Percentiles rank a stretch among this genome's conserved stretches.
phyloP scores from a whole-genome alignment of 1,284 basidiomycete species.

The Sanguinoderma infundibulare region DNA sequence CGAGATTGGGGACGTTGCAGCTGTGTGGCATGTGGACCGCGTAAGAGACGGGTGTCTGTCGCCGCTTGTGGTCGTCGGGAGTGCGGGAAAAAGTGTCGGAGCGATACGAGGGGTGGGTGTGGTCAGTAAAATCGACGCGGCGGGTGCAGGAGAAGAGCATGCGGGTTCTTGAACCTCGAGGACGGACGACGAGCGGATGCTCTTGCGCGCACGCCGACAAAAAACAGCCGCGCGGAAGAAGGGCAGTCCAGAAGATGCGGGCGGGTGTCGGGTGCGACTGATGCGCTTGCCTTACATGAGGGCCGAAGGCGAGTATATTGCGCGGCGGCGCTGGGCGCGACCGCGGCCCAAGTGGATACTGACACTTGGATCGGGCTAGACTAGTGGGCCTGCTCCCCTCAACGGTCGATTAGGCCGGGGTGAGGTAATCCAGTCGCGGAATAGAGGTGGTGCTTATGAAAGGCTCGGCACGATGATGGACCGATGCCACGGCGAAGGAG shows the following conservation, averaged over 20 bases:
- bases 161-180: neutral
- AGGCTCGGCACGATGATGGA: neutral
- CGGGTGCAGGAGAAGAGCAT: neutral
- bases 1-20: constrained; percentile 27
- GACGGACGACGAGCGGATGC: constrained; percentile 1
- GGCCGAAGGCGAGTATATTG: constrained; percentile 13
- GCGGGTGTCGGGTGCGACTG: constrained; percentile 12
- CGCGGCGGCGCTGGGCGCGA: constrained; percentile 2
- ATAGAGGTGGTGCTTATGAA: neutral
- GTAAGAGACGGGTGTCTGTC: neutral
- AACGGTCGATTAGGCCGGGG: too few species aligned
- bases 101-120: neutral
- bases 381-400: neutral
- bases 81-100: neutral
- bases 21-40: constrained; percentile 19
- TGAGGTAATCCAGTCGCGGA: too few species aligned
- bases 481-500: neutral
- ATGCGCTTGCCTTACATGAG: constrained; percentile 9
- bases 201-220: neutral
- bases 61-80: neutral
- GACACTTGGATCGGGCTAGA: neutral
- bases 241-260: neutral
- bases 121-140: neutral
- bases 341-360: neutral
- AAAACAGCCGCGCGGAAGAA: constrained; percentile 7